Percentiles rank a stretch among this genome's conserved stretches.
Conservation (phyloP, 2,329 filamentous ascomycete genomes). For the Aspergillus proliferans region DNA sequence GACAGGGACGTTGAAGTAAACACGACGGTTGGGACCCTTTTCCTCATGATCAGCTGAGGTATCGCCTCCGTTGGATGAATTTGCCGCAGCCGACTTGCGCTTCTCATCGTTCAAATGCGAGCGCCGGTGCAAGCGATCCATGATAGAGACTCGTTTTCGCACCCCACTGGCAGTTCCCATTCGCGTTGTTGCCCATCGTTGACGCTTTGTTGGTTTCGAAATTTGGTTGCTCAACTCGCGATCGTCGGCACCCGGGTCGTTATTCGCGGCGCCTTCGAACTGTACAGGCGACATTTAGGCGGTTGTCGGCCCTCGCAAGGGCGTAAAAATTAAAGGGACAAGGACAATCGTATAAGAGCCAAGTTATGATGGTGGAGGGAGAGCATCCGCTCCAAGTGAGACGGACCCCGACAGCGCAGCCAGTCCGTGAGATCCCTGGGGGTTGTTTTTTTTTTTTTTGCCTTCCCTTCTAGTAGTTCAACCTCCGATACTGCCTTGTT, state of each 20-base stretch:
- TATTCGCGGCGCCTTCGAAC: conserved; percentile 23
- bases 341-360: conserved; percentile 4
- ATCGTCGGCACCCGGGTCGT: conserved; percentile 22
- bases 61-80: conserved; percentile 4
- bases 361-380: conserved; percentile 8
- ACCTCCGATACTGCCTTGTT: not conserved
- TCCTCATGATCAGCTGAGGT: conserved; percentile 13
- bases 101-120: conserved; percentile 63
- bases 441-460: not conserved
- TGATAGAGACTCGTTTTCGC: conserved; percentile 75
- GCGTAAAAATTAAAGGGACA: conserved; percentile 19
- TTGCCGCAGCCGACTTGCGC: conserved; percentile 43
- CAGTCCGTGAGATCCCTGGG: conserved; percentile 11
- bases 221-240: conserved; percentile 40
- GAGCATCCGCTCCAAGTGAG: conserved; percentile 24
- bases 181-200: conserved; percentile 95
- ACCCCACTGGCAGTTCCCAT: conserved; percentile 67
- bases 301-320: conserved; percentile 18
- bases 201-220: conserved; percentile 63
- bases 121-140: conserved; percentile 65
- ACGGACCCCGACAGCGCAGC: conserved; percentile 19
- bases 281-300: conserved; percentile 36
- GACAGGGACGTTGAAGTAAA: conserved; percentile 78
- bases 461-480: too few relatives aligned
- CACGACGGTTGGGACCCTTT: conserved; percentile 42